Evolutionary conservation across 2,329 filamentous ascomycete species (phyloP).

Genomic region (Fusarium globosum): DNA sequence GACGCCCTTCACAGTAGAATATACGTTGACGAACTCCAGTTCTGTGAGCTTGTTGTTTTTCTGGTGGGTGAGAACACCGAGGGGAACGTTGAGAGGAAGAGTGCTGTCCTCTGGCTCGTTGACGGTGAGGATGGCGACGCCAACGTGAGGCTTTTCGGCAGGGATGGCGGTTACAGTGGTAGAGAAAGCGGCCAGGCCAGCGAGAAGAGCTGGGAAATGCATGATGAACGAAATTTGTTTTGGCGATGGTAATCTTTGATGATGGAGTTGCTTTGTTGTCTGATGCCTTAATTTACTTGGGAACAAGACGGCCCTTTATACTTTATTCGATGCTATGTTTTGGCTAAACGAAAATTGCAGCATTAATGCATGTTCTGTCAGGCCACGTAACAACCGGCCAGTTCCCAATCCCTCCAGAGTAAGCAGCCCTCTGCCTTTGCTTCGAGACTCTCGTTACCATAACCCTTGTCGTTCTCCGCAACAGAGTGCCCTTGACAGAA

Average conservation of each 20-base stretch:
- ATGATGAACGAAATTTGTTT: not conserved
- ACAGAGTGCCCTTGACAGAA: not conserved
- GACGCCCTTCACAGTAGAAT: constrained; percentile 1
- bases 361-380: no score
- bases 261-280: not conserved
- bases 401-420: not conserved
- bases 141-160: not conserved
- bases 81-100: constrained; percentile 15
- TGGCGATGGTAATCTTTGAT: no score
- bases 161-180: not conserved
- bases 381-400: not conserved
- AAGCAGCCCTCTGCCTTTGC: not conserved
- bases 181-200: not conserved
- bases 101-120: not conserved
- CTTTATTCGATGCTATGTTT: not conserved
- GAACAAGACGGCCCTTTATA: not conserved
- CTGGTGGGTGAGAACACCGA: constrained; percentile 18
- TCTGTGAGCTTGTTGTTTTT: constrained; percentile 15
- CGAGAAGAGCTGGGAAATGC: constrained; percentile 6
- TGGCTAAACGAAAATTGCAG: not conserved
- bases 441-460: no score
- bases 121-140: constrained; percentile 19
- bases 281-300: not conserved
- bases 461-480: not conserved
- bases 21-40: constrained; percentile 2